Conservation (phyloP, 1,139 yeast species). For the Suhomyces panamericanus region DNA sequence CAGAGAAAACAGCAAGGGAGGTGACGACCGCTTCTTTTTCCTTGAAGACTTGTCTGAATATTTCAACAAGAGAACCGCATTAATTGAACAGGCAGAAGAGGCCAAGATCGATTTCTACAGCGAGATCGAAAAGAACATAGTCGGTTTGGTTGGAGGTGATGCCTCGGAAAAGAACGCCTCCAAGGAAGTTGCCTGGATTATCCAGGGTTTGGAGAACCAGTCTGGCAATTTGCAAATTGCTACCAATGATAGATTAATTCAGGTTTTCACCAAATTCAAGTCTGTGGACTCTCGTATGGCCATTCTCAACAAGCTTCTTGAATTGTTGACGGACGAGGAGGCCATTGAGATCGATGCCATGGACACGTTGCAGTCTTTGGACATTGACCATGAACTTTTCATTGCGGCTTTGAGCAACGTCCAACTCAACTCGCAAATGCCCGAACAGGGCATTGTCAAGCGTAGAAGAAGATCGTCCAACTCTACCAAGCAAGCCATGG, state of each 20-base stretch:
- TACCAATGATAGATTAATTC: slow-evolving; percentile 54
- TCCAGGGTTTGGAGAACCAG: slow-evolving; percentile 48
- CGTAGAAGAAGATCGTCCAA: slow-evolving; percentile 81
- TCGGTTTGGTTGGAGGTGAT: slow-evolving; percentile 53
- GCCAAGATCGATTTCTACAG: slow-evolving; percentile 50
- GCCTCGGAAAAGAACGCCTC: slow-evolving; percentile 45
- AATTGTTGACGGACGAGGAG: slow-evolving; percentile 45
- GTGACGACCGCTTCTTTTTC: slow-evolving; percentile 35
- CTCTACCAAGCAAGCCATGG: slow-evolving; percentile 72
- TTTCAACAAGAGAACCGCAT: slow-evolving; percentile 37
- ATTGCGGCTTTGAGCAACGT: slow-evolving; percentile 51
- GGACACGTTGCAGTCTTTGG: slow-evolving; percentile 49
- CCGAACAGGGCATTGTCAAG: slow-evolving; percentile 56
- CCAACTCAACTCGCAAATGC: slow-evolving; percentile 45
- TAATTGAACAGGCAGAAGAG: slow-evolving; percentile 45
- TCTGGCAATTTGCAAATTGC: slow-evolving; percentile 49
- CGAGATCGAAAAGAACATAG: slow-evolving; percentile 56
- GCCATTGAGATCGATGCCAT: slow-evolving; percentile 52
- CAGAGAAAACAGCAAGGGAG: slow-evolving; percentile 22
- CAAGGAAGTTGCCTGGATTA: slow-evolving; percentile 62
- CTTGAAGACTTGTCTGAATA: slow-evolving; percentile 33
- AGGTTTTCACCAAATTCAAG: slow-evolving; percentile 54
- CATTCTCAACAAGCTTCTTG: slow-evolving; percentile 61
- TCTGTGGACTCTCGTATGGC: slow-evolving; percentile 56
- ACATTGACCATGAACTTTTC: slow-evolving; percentile 48